These are phyloP conservation scores for Eremomyces bilateralis DNA, from an alignment of 495 filamentous ascomycete genomes.

Conservation along the genomic window DNA sequence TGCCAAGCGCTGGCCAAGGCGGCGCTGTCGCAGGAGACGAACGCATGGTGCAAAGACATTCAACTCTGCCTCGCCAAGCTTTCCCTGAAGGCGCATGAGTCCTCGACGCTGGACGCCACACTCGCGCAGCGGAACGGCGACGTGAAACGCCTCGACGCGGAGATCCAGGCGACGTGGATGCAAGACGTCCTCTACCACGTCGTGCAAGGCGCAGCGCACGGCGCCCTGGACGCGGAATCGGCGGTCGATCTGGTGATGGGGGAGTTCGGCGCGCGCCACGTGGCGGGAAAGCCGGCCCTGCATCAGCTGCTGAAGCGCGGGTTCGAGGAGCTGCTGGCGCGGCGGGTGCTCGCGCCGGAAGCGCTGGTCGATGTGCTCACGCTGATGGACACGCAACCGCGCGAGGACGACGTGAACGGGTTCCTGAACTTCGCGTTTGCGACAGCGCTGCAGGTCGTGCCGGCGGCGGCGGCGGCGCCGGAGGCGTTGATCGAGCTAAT, in stretches of 20 bases:
- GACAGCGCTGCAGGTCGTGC: constrained; percentile 47
- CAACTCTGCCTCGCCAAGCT: constrained; percentile 78
- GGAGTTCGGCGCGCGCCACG: constrained; percentile 32
- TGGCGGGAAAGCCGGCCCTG: constrained; percentile 39
- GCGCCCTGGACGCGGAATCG: constrained; percentile 56
- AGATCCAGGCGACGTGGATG: constrained; percentile 41
- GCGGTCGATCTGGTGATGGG: constrained; percentile 54
- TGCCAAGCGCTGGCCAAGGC: constrained; percentile 39
- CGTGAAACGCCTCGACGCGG: constrained; percentile 21
- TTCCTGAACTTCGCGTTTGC: constrained; percentile 30
- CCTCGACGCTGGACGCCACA: not conserved
- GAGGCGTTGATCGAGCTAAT: constrained; percentile 44
- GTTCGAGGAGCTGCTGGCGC: constrained; percentile 40
- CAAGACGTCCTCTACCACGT: constrained; percentile 52
- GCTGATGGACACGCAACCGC: constrained; percentile 28
- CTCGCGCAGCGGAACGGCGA: too few species aligned
- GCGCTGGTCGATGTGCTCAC: constrained; percentile 68
- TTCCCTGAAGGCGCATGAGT: constrained; percentile 13
- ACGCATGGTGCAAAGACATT: constrained; percentile 76
- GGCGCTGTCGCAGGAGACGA: constrained; percentile 42
- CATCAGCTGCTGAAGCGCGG: constrained; percentile 39
- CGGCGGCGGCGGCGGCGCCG: constrained; percentile 28
- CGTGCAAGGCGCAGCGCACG: constrained; percentile 31
- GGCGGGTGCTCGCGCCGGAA: constrained; percentile 41
- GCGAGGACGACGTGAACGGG: constrained; percentile 13